phyloP scores from a whole-genome alignment of 192 early-diverging fungal genomes.

The Ambispora gerdemannii region DNA sequence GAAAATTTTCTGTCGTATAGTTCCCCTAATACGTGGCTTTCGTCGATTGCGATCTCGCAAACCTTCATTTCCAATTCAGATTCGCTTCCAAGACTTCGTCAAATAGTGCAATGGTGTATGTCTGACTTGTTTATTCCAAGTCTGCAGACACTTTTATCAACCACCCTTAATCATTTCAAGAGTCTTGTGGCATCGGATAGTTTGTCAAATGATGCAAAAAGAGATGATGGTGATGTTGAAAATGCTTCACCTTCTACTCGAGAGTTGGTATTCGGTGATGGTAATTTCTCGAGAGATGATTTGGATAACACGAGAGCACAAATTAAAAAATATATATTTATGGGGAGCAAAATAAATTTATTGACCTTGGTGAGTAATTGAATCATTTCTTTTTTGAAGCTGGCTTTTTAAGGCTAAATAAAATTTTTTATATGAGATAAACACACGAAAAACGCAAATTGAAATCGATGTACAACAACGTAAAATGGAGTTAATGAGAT shows the following conservation, averaged over 20 bases:
- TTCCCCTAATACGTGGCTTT: neutral
- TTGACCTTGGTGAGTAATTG: neutral
- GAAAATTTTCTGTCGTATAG: neutral
- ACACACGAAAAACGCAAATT: conserved; percentile 9
- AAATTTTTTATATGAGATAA: neutral
- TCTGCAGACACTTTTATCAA: neutral
- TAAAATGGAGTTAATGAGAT: conserved; percentile 15
- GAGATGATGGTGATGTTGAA: too few relatives aligned
- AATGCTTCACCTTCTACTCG: too few relatives aligned
- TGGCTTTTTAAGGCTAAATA: too few relatives aligned
- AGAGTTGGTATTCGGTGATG: too few relatives aligned
- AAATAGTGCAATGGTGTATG: conserved; percentile 8
- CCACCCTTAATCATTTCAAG: neutral
- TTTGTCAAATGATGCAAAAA: too few relatives aligned
- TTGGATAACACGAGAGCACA: neutral
- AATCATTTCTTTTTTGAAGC: too few relatives aligned
- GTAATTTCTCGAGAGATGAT: too few relatives aligned
- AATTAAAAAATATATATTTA: neutral
- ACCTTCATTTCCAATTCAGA: conserved; percentile 11
- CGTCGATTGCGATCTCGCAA: neutral
- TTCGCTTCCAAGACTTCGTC: conserved; percentile 12
- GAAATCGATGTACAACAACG: conserved; percentile 17
- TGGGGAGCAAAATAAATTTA: neutral
- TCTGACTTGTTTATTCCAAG: conserved; percentile 13
- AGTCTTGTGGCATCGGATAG: neutral